phyloP scores from a whole-genome alignment of 2,329 filamentous ascomycete species.

The Fusarium floridanum region DNA sequence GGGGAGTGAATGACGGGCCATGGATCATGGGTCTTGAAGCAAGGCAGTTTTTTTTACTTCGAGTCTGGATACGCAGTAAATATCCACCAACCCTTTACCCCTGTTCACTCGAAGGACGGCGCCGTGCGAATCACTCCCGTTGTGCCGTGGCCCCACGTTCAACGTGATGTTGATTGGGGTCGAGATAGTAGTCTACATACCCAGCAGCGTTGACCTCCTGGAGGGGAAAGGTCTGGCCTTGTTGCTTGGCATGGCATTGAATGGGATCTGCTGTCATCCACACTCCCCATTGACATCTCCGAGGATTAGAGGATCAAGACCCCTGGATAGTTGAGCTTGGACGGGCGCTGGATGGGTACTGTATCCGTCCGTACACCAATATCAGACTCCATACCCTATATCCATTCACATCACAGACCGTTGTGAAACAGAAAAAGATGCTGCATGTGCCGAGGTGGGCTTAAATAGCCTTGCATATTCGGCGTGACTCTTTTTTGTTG shows the following conservation, averaged over 20 bases:
- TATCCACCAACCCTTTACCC: background rate
- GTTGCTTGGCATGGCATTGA: constrained; percentile 24
- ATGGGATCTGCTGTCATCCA: constrained; percentile 16
- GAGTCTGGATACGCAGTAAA: background rate
- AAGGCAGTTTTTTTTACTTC: background rate
- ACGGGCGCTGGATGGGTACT: background rate
- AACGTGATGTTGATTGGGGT: background rate
- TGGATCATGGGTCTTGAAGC: background rate
- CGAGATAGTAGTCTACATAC: background rate
- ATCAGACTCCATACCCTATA: background rate
- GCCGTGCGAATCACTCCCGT: constrained; percentile 26
- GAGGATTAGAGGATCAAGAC: background rate
- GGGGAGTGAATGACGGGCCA: background rate
- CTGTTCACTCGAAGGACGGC: background rate
- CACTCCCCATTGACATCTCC: constrained; percentile 22
- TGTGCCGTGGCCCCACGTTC: background rate
- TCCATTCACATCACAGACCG: background rate
- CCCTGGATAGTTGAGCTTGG: background rate
- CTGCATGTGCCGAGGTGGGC: constrained; percentile 2
- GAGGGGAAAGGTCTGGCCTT: background rate
- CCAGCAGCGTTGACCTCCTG: background rate
- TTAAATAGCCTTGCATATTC: constrained; percentile 5
- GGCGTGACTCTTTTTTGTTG: constrained; percentile 4
- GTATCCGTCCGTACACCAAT: background rate
- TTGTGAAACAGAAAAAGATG: background rate